A percentile compares a stretch with the other conserved stretches of the same genome.
phyloP scores from a whole-genome alignment of 306 rosid species.

The Fragaria nilgerrensis region DNA sequence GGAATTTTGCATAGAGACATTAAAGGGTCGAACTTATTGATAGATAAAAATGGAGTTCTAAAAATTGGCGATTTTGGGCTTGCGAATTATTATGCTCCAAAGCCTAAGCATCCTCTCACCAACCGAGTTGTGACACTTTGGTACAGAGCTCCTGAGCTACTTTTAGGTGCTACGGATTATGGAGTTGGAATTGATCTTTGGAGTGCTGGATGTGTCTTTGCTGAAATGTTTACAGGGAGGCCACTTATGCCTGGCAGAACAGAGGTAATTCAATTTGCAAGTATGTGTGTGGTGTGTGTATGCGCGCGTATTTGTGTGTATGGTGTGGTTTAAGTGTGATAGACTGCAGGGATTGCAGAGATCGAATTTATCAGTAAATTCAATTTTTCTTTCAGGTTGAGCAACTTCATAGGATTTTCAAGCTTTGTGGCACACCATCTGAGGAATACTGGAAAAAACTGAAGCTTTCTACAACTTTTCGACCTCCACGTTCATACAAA shows the following conservation, averaged over 20 bases:
- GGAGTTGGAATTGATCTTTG: constrained; percentile 89
- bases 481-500: constrained; percentile 68
- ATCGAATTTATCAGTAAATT: constrained; percentile 10
- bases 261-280: constrained; percentile 46
- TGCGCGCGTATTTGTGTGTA: not conserved
- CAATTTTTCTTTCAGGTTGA: constrained; percentile 62
- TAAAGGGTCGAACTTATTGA: constrained; percentile 83
- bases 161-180: constrained; percentile 73
- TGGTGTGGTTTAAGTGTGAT: not conserved
- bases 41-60: constrained; percentile 75
- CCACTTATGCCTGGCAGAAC: constrained; percentile 79
- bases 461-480: constrained; percentile 53
- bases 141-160: constrained; percentile 90
- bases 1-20: constrained; percentile 91
- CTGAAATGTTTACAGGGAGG: constrained; percentile 72
- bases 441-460: constrained; percentile 82
- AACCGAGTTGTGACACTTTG: constrained; percentile 92
- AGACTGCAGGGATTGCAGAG: not conserved
- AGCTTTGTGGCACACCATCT: constrained; percentile 88
- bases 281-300: not conserved
- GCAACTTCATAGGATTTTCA: constrained; percentile 80
- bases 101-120: constrained; percentile 52
- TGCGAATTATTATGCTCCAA: constrained; percentile 56
- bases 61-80: constrained; percentile 95
- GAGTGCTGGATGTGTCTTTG: constrained; percentile 95